Evolutionary conservation across 305 asterid genomes (phyloP), one percentile per base, ranked within the genome.

Genomic region (Solanum aculeatissimum): DNA sequence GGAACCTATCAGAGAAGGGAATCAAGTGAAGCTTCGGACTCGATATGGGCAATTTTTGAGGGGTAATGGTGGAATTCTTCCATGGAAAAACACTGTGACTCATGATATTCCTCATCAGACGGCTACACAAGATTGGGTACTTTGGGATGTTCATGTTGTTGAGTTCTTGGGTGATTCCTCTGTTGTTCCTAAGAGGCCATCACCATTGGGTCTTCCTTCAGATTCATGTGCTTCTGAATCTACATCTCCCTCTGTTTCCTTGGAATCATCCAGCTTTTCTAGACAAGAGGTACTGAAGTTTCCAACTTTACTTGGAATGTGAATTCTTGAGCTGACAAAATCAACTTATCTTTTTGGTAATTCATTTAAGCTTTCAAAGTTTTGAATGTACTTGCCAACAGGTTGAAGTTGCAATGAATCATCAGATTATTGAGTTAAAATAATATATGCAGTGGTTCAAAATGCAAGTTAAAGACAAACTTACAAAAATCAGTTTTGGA

Each of bases 1-100:
- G 92, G 92, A 90, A 55, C 92, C 92, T 49, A 69, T 90, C 42
- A 87, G 29, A 32, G 87, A 87, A 6, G 89, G 91, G 35, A 63
- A 55, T 27, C 85, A 51, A 21, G 88, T 90, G 75, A 90, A 89
- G 91, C 90, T 90, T 16, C 86, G 72, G 85, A 90, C 92, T 7
- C 29, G 92, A 82, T 88, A 90, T 32, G 92, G 92, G 4, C 89
- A 87, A 65, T 90, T 89, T 27, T 47, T 97, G 87, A 85, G 99
- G 86, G 99, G 95, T 4, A 97, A 97, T 53, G 98, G 98, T 4
- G 98, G 99, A 2, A n/a, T 91, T 85, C 98, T 97, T 57, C 99
- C 99, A 72, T 97, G 99, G 98, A 92, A 93, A 86, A 95, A 97
- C 86, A 89, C 98, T 3, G 92, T 97, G 35, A 97, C 99, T 7